phyloP scores from a whole-genome alignment of 2,329 filamentous ascomycete species.

The Alternaria postmessia region DNA sequence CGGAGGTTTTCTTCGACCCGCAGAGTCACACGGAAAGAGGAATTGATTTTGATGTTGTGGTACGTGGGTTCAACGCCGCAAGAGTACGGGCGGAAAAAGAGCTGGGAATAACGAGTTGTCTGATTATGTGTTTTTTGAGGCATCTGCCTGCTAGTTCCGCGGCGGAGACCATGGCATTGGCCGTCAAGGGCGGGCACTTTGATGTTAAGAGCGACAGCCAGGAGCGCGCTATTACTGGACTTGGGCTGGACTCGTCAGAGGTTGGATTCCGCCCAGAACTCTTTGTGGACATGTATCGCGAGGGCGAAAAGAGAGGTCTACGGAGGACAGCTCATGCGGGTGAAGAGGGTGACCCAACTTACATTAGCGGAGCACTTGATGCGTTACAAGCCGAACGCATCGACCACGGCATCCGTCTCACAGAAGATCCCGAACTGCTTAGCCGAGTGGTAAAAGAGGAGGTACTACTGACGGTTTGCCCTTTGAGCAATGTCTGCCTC shows the following conservation, averaged over 20 bases:
- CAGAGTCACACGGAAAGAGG: constrained; percentile 74
- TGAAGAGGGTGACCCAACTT: constrained; percentile 74
- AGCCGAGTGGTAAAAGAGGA: constrained; percentile 64
- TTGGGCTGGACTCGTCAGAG: constrained; percentile 73
- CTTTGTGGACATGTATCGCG: constrained; percentile 69
- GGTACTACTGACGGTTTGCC: constrained; percentile 74
- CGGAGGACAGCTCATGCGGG: constrained; percentile 77
- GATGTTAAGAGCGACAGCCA: constrained; percentile 54
- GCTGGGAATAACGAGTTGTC: constrained; percentile 69
- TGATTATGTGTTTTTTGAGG: constrained; percentile 77
- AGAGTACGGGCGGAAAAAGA: constrained; percentile 67
- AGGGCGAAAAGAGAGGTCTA: constrained; percentile 62
- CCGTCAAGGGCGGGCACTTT: constrained; percentile 55
- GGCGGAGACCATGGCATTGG: constrained; percentile 51
- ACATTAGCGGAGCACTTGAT: constrained; percentile 71
- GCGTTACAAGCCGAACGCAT: constrained; percentile 70
- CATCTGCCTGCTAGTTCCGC: constrained; percentile 69
- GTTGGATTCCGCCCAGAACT: constrained; percentile 56
- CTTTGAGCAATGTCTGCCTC: constrained; percentile 76
- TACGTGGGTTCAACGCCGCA: constrained; percentile 69
- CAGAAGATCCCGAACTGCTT: constrained; percentile 67
- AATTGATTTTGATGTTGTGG: constrained; percentile 68
- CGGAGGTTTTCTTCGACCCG: constrained; percentile 83
- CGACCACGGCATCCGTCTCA: constrained; percentile 75
- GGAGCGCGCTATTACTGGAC: constrained; percentile 64